These are phyloP conservation scores for Wallemia ichthyophaga DNA, from an alignment of 1,284 basidiomycete genomes.

Conservation along the genomic window DNA sequence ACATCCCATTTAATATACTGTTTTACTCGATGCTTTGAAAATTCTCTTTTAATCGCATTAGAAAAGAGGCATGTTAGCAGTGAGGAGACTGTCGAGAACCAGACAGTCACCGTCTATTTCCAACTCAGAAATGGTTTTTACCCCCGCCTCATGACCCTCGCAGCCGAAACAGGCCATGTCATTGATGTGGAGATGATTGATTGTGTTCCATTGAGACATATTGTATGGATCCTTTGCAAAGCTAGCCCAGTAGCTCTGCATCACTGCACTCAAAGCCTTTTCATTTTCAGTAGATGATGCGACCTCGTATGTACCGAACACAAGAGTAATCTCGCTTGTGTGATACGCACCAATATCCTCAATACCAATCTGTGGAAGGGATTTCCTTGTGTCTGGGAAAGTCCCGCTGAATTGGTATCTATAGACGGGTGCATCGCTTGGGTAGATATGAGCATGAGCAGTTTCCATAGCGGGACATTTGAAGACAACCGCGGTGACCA, in stretches of 20 bases:
- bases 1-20: no score
- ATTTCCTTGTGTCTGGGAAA: neutral
- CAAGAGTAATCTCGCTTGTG: neutral
- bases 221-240: neutral
- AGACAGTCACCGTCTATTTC: neutral
- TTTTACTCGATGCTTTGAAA: no score
- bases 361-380: neutral
- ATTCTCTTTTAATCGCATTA: neutral
- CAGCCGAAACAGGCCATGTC: neutral
- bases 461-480: neutral
- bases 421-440: neutral
- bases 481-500: neutral
- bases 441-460: neutral
- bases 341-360: neutral
- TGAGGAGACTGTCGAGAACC: neutral
- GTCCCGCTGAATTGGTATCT: neutral
- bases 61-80: neutral
- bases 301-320: neutral
- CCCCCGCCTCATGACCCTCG: neutral
- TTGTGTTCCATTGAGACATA: neutral
- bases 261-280: neutral
- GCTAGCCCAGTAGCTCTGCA: neutral
- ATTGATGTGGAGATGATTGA: neutral
- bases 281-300: neutral
- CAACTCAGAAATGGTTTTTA: neutral